These are phyloP conservation scores for Jacaranda copaia DNA, from an alignment of 257 asterid genomes.

Conservation along the genomic window DNA sequence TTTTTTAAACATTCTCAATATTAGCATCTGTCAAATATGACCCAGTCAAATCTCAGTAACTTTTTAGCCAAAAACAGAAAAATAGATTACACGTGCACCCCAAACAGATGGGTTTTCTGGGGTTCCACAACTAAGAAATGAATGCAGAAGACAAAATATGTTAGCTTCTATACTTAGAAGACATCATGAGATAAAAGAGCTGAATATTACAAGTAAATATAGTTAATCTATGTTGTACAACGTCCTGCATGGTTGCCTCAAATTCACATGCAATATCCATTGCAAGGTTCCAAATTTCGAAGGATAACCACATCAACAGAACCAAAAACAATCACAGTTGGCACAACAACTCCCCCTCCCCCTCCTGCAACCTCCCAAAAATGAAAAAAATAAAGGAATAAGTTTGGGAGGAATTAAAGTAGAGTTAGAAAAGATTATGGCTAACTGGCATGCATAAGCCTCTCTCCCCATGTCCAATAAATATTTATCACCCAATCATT, in stretches of 20 bases:
- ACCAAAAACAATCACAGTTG: slow-evolving; percentile 14
- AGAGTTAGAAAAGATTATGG: background rate
- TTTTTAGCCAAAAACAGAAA: background rate
- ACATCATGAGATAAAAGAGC: slow-evolving; percentile 12
- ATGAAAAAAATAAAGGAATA: background rate
- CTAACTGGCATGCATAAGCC: slow-evolving; percentile 12
- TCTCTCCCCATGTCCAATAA: slow-evolving; percentile 4
- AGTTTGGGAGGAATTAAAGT: background rate
- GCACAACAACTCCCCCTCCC: background rate
- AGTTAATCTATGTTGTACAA: background rate
- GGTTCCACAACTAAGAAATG: background rate
- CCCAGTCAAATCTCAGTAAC: background rate
- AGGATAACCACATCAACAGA: background rate
- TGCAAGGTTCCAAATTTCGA: slow-evolving; percentile 1
- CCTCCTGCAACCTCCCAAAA: background rate
- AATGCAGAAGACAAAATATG: background rate
- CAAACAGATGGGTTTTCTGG: background rate
- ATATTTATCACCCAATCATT: slow-evolving; percentile 14
- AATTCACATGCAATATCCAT: slow-evolving; percentile 11
- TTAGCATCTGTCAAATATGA: background rate
- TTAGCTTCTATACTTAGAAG: background rate
- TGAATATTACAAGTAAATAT: slow-evolving; percentile 9
- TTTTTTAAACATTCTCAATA: background rate
- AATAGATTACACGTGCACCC: background rate
- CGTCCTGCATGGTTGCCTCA: slow-evolving; percentile 1